These are phyloP conservation scores for Melampsora occidentalis DNA, from an alignment of 1,284 basidiomycete genomes.

Conservation along the genomic window DNA sequence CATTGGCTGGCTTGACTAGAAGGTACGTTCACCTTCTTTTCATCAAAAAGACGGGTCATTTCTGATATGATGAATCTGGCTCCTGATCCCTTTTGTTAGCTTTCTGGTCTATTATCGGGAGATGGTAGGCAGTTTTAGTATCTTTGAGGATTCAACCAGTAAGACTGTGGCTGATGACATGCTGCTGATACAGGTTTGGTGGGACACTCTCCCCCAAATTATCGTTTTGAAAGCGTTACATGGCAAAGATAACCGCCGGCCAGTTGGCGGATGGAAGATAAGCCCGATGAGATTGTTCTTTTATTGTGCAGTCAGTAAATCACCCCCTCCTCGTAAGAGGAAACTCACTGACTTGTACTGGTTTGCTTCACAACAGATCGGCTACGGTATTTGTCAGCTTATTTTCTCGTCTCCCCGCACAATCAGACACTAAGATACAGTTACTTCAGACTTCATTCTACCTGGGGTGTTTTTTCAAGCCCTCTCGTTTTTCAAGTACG, in stretches of 20 bases:
- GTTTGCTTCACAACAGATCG: constrained; percentile 8
- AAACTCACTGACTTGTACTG: too few species aligned
- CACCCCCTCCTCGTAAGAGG: neutral
- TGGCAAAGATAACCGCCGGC: constrained; percentile 22
- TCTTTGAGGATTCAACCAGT: neutral
- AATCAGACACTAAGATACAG: neutral
- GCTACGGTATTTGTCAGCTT: constrained; percentile 32
- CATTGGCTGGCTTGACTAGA: constrained; percentile 57
- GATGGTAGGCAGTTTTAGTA: constrained; percentile 12
- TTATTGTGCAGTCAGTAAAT: constrained; percentile 13
- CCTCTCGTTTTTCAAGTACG: constrained; percentile 38
- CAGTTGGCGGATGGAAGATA: constrained; percentile 36
- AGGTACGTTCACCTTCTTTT: constrained; percentile 5
- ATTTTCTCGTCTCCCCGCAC: neutral
- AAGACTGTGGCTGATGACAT: neutral
- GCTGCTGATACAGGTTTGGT: constrained; percentile 20
- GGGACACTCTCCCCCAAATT: constrained; percentile 27
- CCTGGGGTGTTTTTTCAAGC: constrained; percentile 36
- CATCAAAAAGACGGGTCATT: too few species aligned
- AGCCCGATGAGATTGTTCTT: constrained; percentile 27
- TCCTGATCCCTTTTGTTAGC: neutral
- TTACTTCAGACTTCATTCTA: constrained; percentile 23
- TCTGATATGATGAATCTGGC: neutral
- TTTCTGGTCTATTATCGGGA: constrained; percentile 29
- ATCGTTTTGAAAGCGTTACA: constrained; percentile 31